These are phyloP conservation scores for Fraxinus dipetala DNA, from an alignment of 305 asterid species.

Conservation along the genomic window DNA sequence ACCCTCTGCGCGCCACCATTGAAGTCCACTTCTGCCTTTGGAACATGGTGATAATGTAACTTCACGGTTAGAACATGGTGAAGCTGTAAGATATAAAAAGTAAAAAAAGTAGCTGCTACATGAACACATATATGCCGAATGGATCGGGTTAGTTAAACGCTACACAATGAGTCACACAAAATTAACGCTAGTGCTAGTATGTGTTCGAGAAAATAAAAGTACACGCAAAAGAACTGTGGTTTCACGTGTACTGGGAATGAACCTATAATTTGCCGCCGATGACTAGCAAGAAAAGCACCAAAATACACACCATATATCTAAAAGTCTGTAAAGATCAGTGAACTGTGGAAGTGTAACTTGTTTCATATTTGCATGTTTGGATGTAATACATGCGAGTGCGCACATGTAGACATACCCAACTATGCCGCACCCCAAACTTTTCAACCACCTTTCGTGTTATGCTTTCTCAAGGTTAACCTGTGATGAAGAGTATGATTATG, in stretches of 20 bases:
- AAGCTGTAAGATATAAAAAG: neutral
- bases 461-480: neutral
- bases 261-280: neutral
- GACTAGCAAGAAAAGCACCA: neutral
- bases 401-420: neutral
- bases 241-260: neutral
- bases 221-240: neutral
- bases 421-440: neutral
- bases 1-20: neutral
- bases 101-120: neutral
- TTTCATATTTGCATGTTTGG: neutral
- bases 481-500: neutral
- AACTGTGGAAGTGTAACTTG: neutral
- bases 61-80: neutral
- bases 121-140: neutral
- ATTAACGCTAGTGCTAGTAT: neutral
- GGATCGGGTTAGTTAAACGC: neutral
- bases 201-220: neutral
- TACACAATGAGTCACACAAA: neutral
- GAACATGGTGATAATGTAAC: neutral
- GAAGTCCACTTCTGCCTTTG: neutral
- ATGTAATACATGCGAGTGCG: neutral
- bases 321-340: neutral
- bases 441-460: neutral
- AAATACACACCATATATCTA: neutral